Conservation (phyloP, 257 asterid genomes). For the Thymus quinquecostatus region DNA sequence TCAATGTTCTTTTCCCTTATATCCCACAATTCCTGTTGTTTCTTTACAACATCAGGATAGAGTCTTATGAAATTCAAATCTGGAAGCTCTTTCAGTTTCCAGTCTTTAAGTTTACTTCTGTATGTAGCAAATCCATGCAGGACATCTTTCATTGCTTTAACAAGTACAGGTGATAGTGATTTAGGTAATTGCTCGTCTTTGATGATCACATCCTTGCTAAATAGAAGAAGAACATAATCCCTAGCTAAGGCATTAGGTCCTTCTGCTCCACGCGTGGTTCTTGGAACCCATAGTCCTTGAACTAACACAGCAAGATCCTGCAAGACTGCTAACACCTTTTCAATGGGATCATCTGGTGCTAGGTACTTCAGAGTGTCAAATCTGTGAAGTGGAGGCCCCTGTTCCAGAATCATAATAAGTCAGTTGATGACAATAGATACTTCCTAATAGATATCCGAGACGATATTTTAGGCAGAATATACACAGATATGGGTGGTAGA, state of each 20-base stretch:
- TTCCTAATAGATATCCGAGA: neutral
- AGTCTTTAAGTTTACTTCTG: constrained; percentile 57
- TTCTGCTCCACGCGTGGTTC: constrained; percentile 50
- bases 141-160: constrained; percentile 46
- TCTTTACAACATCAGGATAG: constrained; percentile 52
- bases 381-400: constrained; percentile 80
- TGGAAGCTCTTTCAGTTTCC: constrained; percentile 79
- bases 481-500: neutral
- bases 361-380: constrained; percentile 74
- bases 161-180: constrained; percentile 20
- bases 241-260: constrained; percentile 52
- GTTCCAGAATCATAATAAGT: constrained; percentile 38
- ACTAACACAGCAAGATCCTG: constrained; percentile 67
- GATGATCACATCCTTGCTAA: constrained; percentile 57
- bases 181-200: constrained; percentile 38
- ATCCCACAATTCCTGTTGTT: constrained; percentile 64
- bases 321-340: constrained; percentile 65
- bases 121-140: constrained; percentile 59
- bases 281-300: constrained; percentile 93
- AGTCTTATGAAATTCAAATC: constrained; percentile 59
- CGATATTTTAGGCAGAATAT: neutral
- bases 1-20: constrained; percentile 43
- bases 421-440: constrained; percentile 24
- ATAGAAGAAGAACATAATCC: constrained; percentile 63
- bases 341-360: constrained; percentile 64